These are phyloP conservation scores for Fusarium sp. DNA, from an alignment of 2,329 filamentous ascomycete genomes.

Conservation along the genomic window DNA sequence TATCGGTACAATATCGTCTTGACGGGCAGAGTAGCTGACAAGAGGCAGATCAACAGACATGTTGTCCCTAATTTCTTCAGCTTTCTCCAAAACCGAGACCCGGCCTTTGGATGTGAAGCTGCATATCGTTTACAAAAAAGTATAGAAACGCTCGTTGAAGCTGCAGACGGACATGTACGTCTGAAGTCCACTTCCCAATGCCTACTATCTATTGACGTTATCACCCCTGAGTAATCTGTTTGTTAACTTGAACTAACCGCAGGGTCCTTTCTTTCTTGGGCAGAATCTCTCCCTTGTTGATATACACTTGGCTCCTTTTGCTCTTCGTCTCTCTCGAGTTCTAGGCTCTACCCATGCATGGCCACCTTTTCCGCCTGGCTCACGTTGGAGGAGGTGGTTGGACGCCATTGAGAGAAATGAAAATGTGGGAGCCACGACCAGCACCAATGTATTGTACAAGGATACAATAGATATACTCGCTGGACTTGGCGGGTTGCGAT, in stretches of 20 bases:
- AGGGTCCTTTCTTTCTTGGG: conserved; percentile 78
- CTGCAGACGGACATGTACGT: conserved; percentile 59
- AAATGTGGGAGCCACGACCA: conserved; percentile 76
- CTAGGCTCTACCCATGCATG: conserved; percentile 75
- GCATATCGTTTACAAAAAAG: conserved; percentile 74
- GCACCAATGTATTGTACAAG: conserved; percentile 65
- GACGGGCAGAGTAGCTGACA: background rate
- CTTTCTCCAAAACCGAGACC: conserved; percentile 75
- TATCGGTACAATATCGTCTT: background rate
- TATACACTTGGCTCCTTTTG: conserved; percentile 81
- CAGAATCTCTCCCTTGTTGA: conserved; percentile 73
- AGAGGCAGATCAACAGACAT: conserved; percentile 75
- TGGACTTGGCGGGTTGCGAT: conserved; percentile 1
- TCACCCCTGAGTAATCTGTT: background rate
- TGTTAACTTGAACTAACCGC: background rate
- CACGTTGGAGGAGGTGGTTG: conserved; percentile 77
- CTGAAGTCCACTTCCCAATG: too few species aligned
- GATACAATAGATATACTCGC: conserved; percentile 71
- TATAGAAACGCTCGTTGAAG: conserved; percentile 67
- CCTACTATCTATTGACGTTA: too few species aligned
- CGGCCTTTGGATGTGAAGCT: conserved; percentile 68
- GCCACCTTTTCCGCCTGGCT: conserved; percentile 72
- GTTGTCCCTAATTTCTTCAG: conserved; percentile 83
- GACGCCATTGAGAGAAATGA: conserved; percentile 75
- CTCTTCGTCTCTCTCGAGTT: conserved; percentile 76